Evolutionary conservation across 805 yeast genomes (phyloP).

Genomic region (Metschnikowia lochheadii): DNA sequence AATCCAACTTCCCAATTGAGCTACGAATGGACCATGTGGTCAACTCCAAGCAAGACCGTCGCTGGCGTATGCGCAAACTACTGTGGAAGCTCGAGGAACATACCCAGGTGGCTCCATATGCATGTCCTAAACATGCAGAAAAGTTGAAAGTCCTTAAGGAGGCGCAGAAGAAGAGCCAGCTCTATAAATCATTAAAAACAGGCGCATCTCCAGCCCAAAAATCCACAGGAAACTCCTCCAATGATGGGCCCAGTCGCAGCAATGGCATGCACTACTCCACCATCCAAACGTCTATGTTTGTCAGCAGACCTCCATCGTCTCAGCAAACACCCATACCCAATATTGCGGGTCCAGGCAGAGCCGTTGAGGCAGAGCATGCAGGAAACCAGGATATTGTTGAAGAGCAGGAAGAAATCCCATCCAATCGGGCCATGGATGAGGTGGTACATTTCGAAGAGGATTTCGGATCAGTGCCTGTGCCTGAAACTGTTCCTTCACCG

Average conservation of each 20-base stretch:
- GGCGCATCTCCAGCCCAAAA: slow-evolving; percentile 6
- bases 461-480: slow-evolving; percentile 1
- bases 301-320: slow-evolving; percentile 14
- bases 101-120: slow-evolving; percentile 53
- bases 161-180: slow-evolving; percentile 19
- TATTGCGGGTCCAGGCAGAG: slow-evolving; percentile 8
- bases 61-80: slow-evolving; percentile 92
- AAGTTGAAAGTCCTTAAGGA: slow-evolving; percentile 48
- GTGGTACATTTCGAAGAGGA: slow-evolving; percentile 17
- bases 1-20: slow-evolving; percentile 80
- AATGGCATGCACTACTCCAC: slow-evolving; percentile 19
- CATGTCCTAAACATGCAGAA: slow-evolving; percentile 55
- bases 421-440: slow-evolving; percentile 17
- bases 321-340: slow-evolving; percentile 2
- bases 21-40: slow-evolving; percentile 71
- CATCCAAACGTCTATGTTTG: slow-evolving; percentile 15
- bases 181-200: slow-evolving; percentile 11
- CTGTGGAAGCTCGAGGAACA: slow-evolving; percentile 87
- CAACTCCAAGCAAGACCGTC: slow-evolving; percentile 44
- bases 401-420: slow-evolving; percentile 13
- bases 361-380: slow-evolving; percentile 1
- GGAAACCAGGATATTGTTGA: slow-evolving; percentile 13
- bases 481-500: not conserved
- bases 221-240: not conserved
- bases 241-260: slow-evolving; percentile 10